Percentiles rank a stretch among this genome's conserved stretches.
Conservation (phyloP, 306 rosid genomes). For the Trifolium pratense region DNA sequence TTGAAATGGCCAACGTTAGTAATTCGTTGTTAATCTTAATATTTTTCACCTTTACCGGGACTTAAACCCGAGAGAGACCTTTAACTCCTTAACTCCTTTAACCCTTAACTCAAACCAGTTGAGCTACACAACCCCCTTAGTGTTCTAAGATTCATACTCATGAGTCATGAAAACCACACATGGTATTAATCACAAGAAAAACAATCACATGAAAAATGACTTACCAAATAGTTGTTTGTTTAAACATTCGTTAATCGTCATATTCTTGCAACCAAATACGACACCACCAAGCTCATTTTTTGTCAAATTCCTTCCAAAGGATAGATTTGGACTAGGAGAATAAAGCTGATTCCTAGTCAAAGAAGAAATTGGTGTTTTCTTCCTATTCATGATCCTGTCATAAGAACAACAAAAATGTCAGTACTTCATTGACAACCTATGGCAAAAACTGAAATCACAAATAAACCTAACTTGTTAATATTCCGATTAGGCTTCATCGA, state of each 20-base stretch:
- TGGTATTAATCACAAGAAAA: conserved; percentile 2
- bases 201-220: conserved; percentile 40
- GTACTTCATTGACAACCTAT: conserved; percentile 20
- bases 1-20: too few relatives aligned
- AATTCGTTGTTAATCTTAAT: too few relatives aligned
- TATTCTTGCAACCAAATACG: conserved; percentile 77
- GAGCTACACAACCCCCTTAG: too few relatives aligned
- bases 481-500: conserved; percentile 13
- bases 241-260: conserved; percentile 71
- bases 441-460: conserved; percentile 17
- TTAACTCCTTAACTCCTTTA: too few relatives aligned
- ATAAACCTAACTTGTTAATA: conserved; percentile 26
- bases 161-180: conserved; percentile 3
- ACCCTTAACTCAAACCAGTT: too few relatives aligned
- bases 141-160: conserved; percentile 7
- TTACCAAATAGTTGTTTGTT: conserved; percentile 83
- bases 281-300: conserved; percentile 80
- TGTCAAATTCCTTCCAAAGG: conserved; percentile 61
- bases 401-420: conserved; percentile 18
- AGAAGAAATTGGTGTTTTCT: conserved; percentile 40
- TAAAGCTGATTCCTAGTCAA: conserved; percentile 29
- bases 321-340: conserved; percentile 38
- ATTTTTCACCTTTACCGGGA: too few relatives aligned
- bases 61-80: too few relatives aligned
- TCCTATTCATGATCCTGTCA: conserved; percentile 60